Percentiles rank a stretch among this genome's conserved stretches.
phyloP scores from a whole-genome alignment of 305 asterid species.

The Petunia hybrid region DNA sequence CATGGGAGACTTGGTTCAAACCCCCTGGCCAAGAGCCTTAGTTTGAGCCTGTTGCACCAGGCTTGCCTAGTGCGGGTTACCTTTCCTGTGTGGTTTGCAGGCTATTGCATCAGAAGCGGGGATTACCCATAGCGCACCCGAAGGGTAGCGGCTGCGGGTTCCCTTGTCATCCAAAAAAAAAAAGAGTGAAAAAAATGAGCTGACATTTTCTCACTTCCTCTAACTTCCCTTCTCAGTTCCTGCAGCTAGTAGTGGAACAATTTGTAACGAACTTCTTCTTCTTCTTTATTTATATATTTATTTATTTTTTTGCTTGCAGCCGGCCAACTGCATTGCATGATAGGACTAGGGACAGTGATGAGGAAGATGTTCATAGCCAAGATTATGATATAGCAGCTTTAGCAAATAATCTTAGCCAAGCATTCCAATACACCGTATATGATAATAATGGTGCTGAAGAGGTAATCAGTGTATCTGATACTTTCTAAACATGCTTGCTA shows the following conservation, averaged over 20 bases:
- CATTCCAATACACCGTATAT: constrained; percentile 85
- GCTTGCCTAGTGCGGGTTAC: too few relatives aligned
- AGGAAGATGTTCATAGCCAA: constrained; percentile 87
- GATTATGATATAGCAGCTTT: constrained; percentile 96
- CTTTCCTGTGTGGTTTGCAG: too few relatives aligned
- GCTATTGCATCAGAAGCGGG: too few relatives aligned
- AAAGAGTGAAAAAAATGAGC: neutral
- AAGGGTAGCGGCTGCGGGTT: too few relatives aligned
- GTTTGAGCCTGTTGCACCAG: too few relatives aligned
- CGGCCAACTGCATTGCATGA: constrained; percentile 97
- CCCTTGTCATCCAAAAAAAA: too few relatives aligned
- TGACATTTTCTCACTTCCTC: constrained; percentile 8
- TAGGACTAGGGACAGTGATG: constrained; percentile 94
- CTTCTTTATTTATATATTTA: neutral
- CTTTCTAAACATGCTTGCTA: neutral
- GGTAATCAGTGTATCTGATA: constrained; percentile 50
- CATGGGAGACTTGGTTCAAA: too few relatives aligned
- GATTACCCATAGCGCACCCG: too few relatives aligned
- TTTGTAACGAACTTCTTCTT: neutral
- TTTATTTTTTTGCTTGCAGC: constrained; percentile 47
- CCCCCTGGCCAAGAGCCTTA: too few relatives aligned
- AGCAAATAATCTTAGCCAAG: constrained; percentile 96
- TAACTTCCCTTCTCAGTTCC: neutral
- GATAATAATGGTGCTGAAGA: constrained; percentile 82
- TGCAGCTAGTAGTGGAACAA: constrained; percentile 1